phyloP scores from a whole-genome alignment of 495 filamentous ascomycete species.

The Neurospora terricola region DNA sequence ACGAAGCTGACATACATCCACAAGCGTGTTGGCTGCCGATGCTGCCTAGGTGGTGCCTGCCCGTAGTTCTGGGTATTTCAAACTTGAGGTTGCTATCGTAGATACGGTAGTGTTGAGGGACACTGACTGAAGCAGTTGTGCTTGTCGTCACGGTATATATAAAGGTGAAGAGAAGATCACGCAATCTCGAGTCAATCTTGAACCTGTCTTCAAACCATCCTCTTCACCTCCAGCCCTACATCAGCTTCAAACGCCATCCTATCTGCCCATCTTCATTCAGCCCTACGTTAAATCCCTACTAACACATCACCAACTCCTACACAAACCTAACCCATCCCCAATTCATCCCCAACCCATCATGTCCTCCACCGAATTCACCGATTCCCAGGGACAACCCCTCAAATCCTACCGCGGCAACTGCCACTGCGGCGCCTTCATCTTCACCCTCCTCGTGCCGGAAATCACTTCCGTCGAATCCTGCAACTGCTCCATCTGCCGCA shows the following conservation, averaged over 20 bases:
- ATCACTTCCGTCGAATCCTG: constrained; percentile 29
- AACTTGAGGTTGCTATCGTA: neutral
- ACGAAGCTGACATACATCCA: neutral
- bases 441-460: constrained; percentile 33
- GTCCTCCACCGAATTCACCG: constrained; percentile 2
- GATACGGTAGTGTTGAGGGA: neutral
- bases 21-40: neutral
- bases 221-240: too few species aligned
- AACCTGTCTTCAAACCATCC: neutral
- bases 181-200: neutral
- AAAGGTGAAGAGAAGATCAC: neutral
- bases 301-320: neutral
- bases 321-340: neutral
- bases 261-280: too few species aligned
- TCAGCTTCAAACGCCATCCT: too few species aligned
- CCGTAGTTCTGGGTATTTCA: neutral
- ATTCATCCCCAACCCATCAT: neutral
- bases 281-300: neutral
- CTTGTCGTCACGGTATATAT: neutral
- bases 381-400: too few species aligned
- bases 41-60: neutral
- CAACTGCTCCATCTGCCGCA: constrained; percentile 45
- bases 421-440: constrained; percentile 44
- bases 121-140: neutral
- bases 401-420: constrained; percentile 48